Conservation (phyloP, 371 early-diverging fungal species). For the Mortierella sp. region DNA sequence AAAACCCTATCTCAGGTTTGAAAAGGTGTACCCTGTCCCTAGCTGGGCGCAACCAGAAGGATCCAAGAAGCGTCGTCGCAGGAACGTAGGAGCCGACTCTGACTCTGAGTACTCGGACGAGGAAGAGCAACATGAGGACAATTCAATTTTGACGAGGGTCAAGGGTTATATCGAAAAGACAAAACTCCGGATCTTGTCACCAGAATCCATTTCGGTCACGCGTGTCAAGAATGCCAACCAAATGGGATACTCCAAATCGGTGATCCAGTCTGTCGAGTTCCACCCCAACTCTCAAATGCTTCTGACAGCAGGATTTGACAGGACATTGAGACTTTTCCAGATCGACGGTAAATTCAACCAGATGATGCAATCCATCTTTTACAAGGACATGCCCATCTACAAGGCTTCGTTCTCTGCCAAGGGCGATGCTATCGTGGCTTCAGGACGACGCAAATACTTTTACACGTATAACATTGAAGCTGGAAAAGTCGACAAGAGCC, state of each 20-base stretch:
- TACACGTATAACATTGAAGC: conserved; percentile 88
- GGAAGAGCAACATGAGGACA: conserved; percentile 56
- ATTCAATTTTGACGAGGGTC: conserved; percentile 60
- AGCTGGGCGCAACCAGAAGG: conserved; percentile 77
- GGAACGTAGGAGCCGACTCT: conserved; percentile 30
- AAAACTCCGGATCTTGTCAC: conserved; percentile 54
- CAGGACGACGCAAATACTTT: conserved; percentile 81
- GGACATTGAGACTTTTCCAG: conserved; percentile 86
- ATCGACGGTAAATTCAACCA: conserved; percentile 92
- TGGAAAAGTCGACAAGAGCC: conserved; percentile 73
- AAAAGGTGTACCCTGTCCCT: conserved; percentile 89
- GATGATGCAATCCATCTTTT: conserved; percentile 83
- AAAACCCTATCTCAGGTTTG: conserved; percentile 60
- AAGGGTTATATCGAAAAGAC: conserved; percentile 64
- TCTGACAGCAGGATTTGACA: conserved; percentile 86
- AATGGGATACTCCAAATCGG: conserved; percentile 65
- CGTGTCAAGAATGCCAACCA: conserved; percentile 84
- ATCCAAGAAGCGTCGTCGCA: conserved; percentile 44
- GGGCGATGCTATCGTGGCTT: conserved; percentile 77
- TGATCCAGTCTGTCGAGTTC: conserved; percentile 81
- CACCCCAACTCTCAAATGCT: conserved; percentile 92
- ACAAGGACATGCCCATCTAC: conserved; percentile 84
- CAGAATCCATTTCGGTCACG: conserved; percentile 68
- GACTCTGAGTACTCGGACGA: conserved; percentile 60
- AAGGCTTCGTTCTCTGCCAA: conserved; percentile 79